Evolutionary conservation across 352 stramenopile genomes (phyloP).

Genomic region (Globisporangium carolinianum): DNA sequence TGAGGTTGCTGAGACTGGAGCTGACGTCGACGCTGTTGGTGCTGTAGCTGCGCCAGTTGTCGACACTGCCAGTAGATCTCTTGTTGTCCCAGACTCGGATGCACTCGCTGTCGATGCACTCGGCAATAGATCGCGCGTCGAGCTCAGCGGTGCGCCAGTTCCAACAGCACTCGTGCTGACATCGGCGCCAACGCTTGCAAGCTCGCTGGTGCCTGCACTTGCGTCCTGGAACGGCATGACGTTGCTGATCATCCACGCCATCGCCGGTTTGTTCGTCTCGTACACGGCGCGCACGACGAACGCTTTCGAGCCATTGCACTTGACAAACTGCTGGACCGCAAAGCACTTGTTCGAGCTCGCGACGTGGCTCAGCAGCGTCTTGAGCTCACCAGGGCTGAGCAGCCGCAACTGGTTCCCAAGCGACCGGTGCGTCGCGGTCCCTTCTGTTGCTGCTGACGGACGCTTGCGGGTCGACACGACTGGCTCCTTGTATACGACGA

Average conservation of each 20-base stretch:
- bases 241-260: constrained; percentile 83
- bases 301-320: constrained; percentile 64
- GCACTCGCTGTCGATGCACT: neutral
- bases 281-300: constrained; percentile 67
- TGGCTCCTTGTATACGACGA: constrained; percentile 73
- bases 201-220: neutral
- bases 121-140: neutral
- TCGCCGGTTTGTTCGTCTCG: constrained; percentile 45
- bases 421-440: constrained; percentile 8
- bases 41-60: neutral
- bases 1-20: neutral
- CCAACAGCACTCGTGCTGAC: neutral
- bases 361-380: constrained; percentile 58
- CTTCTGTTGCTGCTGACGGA: neutral
- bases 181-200: neutral
- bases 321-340: constrained; percentile 63
- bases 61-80: neutral
- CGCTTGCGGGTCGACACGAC: constrained; percentile 19
- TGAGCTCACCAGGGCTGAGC: constrained; percentile 57
- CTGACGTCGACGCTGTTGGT: neutral
- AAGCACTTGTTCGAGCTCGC: constrained; percentile 57
- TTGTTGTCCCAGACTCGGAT: neutral
- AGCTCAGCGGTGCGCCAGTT: neutral
- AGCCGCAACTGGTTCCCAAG: constrained; percentile 62
- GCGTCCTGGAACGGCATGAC: constrained; percentile 32